These are phyloP conservation scores for Salvia rosmarinus DNA, from an alignment of 257 asterid genomes.

Conservation along the genomic window DNA sequence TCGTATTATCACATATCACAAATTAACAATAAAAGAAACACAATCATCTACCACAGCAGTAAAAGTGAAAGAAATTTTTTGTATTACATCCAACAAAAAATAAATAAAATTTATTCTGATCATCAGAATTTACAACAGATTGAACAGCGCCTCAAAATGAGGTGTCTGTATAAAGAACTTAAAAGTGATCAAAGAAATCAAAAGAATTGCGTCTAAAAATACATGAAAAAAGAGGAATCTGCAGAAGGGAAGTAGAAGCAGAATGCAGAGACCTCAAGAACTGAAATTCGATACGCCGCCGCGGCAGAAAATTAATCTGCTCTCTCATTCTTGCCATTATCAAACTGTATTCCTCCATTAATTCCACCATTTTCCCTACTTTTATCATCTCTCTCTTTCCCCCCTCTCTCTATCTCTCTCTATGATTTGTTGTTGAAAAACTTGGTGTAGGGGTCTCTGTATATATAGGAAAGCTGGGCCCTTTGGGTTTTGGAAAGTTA, in stretches of 20 bases:
- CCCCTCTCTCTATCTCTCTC: slow-evolving; percentile 13
- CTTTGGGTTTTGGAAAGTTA: neutral
- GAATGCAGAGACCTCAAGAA: slow-evolving; percentile 46
- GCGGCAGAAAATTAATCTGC: slow-evolving; percentile 40
- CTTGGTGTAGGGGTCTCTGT: slow-evolving; percentile 22
- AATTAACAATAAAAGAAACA: neutral
- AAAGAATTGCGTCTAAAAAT: slow-evolving; percentile 41
- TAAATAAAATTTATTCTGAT: neutral
- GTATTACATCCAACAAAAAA: neutral
- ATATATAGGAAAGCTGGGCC: slow-evolving; percentile 24
- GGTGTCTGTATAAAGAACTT: neutral
- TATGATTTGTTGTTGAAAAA: neutral
- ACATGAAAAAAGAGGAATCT: slow-evolving; percentile 57
- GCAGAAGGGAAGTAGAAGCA: slow-evolving; percentile 46
- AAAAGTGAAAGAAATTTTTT: neutral
- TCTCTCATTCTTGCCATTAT: slow-evolving; percentile 64
- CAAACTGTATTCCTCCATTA: slow-evolving; percentile 67
- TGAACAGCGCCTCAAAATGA: neutral
- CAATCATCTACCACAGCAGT: neutral
- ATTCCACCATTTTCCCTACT: slow-evolving; percentile 69
- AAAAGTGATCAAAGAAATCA: neutral
- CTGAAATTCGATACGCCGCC: slow-evolving; percentile 40
- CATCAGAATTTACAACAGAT: slow-evolving; percentile 18
- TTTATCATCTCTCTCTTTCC: slow-evolving; percentile 54
- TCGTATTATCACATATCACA: neutral